Base-by-base conservation (phyloP, 306 rosid genomes). In the Phaseolus lunatus region DNA sequence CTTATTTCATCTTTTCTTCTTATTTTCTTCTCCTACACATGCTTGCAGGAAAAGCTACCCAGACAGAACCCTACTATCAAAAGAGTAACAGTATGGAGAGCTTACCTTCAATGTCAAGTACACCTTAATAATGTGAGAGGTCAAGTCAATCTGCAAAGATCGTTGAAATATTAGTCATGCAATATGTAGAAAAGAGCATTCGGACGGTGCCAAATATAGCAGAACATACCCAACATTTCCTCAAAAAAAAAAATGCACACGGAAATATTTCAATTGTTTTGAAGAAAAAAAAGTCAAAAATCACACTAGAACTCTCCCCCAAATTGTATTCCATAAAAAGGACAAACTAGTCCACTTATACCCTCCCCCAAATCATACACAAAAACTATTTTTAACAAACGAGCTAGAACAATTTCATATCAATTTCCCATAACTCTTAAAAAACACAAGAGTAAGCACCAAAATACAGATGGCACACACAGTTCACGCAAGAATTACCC, bases 61-160 rank as follows among this genome's bases (percentile, higher is more conserved):
- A 43, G 4, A 43, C 5, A 43, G 5, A 43, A 11, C 14, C 48
- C 48, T 43, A 44, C 63, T 15, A 56, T 18, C 65, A 11, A 52
- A 78, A 47, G 81, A 7, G 67, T 13, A 70, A 78, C 31, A 45
- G 72, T 22, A 27, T 27, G 71, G 85, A 69, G 57, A 15, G 27
- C 44, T 3, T 84, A 95, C 99, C 99, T 92, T 92, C 74, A 95
- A 78, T 69, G 99, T 92, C 87, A 95, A 81, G 87, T 85, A 92
- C 83, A 89, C 96, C 88, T 86, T 95, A 52, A 87, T 67, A 49
- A 95, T 92, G 68, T 95, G 99, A 70, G 99, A 89, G 75, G 84
- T 75, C 87, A 92, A 80, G 81, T 95, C 99, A 85, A 95, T 90
- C 99, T 95, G 97, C 88, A 88, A 49, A 24, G 67, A 71, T 45